phyloP scores from a whole-genome alignment of 2,329 filamentous ascomycete species.

The Trichoderma guizhouense region DNA sequence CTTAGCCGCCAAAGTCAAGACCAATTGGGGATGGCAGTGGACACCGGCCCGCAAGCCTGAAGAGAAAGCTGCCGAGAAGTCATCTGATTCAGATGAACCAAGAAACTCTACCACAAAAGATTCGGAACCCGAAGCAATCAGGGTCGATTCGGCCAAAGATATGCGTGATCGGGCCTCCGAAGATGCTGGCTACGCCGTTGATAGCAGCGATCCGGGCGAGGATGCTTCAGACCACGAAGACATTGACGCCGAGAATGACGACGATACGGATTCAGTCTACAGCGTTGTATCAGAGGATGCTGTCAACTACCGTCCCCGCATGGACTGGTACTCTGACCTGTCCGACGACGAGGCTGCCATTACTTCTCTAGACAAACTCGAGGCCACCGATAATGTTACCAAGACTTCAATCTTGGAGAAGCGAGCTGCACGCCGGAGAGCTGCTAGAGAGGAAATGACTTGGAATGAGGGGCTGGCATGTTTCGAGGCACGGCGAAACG shows the following conservation, averaged over 20 bases:
- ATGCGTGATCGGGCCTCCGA: slow-evolving; percentile 34
- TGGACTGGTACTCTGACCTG: slow-evolving; percentile 57
- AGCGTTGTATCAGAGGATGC: slow-evolving; percentile 56
- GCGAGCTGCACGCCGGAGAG: slow-evolving; percentile 54
- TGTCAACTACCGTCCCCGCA: slow-evolving; percentile 46
- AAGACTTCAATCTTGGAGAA: slow-evolving; percentile 45
- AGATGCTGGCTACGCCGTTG: slow-evolving; percentile 35
- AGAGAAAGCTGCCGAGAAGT: neutral
- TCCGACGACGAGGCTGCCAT: slow-evolving; percentile 47
- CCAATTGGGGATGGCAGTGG: slow-evolving; percentile 61
- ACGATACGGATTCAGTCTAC: slow-evolving; percentile 52
- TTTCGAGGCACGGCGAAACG: slow-evolving; percentile 73
- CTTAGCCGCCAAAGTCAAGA: slow-evolving; percentile 51
- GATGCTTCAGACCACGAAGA: slow-evolving; percentile 30
- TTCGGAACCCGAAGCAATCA: neutral
- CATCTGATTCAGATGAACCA: neutral
- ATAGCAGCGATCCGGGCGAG: slow-evolving; percentile 40
- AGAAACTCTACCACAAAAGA: neutral
- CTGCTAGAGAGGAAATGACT: slow-evolving; percentile 59
- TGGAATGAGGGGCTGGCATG: slow-evolving; percentile 84
- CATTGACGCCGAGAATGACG: slow-evolving; percentile 39
- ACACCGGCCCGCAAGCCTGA: slow-evolving; percentile 33
- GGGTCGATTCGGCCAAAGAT: slow-evolving; percentile 9
- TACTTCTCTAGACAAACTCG: slow-evolving; percentile 48
- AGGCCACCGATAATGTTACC: slow-evolving; percentile 43